A percentile compares a stretch with the other conserved stretches of the same genome.
phyloP scores from a whole-genome alignment of 1,284 basidiomycete species.

The Lentinus polychrous region DNA sequence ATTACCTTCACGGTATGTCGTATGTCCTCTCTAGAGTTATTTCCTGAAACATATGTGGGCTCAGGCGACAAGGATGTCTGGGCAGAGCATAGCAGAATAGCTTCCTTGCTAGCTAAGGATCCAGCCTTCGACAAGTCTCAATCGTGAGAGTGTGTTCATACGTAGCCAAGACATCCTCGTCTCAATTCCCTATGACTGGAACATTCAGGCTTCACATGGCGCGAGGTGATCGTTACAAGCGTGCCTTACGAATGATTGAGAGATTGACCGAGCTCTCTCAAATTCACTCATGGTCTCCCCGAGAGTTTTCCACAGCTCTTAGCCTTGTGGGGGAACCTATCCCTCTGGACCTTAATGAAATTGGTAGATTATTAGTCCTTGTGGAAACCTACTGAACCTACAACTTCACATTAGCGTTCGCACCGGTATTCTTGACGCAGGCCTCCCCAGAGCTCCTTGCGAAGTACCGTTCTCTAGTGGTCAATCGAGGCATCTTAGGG shows the following conservation, averaged over 20 bases:
- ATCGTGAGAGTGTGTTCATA: conserved; percentile 29
- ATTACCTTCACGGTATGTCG: conserved; percentile 43
- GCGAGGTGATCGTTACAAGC: conserved; percentile 43
- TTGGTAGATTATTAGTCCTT: conserved; percentile 35
- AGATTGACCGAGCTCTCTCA: conserved; percentile 52
- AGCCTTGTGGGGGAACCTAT: conserved; percentile 43
- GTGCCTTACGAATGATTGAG: conserved; percentile 43
- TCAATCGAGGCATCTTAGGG: conserved; percentile 56
- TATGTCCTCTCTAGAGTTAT: background rate
- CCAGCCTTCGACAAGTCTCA: conserved; percentile 58
- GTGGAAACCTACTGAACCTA: conserved; percentile 3
- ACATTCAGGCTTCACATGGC: conserved; percentile 41
- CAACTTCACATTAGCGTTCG: conserved; percentile 41
- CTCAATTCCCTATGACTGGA: no score
- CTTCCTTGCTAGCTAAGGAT: conserved; percentile 46
- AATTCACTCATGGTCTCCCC: conserved; percentile 42
- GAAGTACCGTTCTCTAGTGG: conserved; percentile 43
- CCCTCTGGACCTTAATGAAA: conserved; percentile 46
- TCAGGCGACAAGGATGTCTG: conserved; percentile 43
- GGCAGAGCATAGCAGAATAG: conserved; percentile 41
- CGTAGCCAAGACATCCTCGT: background rate
- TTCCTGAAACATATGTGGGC: background rate
- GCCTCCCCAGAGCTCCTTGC: conserved; percentile 42
- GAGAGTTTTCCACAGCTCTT: conserved; percentile 39
- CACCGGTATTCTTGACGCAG: conserved; percentile 60